phyloP scores from a whole-genome alignment of 352 stramenopile genomes.

The Globisporangium cederbergense region DNA sequence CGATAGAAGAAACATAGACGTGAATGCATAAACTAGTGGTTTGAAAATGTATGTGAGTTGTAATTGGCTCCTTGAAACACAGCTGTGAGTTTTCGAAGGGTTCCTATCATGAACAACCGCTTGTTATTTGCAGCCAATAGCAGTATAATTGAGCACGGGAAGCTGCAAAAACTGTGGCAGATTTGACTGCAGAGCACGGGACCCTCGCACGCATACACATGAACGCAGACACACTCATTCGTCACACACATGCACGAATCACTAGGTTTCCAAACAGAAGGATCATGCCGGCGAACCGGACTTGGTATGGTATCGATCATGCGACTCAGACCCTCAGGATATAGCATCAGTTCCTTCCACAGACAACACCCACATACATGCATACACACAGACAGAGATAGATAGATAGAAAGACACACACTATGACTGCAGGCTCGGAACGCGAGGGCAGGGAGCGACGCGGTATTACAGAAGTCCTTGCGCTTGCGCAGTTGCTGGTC shows the following conservation, averaged over 20 bases:
- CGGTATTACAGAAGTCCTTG: neutral
- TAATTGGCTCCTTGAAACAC: slow-evolving; percentile 87
- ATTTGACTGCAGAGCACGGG: slow-evolving; percentile 66
- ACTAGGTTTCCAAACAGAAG: slow-evolving; percentile 27
- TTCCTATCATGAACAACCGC: slow-evolving; percentile 90
- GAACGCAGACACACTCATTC: neutral
- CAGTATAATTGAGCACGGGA: slow-evolving; percentile 74
- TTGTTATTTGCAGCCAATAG: slow-evolving; percentile 85
- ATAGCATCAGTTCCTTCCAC: slow-evolving; percentile 68
- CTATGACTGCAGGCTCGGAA: neutral
- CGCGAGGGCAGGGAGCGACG: no score
- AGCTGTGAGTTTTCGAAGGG: slow-evolving; percentile 64
- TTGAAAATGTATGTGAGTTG: slow-evolving; percentile 54
- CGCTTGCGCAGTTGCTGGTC: neutral
- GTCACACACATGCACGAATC: neutral
- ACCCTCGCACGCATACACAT: neutral
- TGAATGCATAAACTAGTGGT: neutral
- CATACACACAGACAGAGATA: neutral
- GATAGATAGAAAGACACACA: neutral
- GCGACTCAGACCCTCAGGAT: slow-evolving; percentile 84
- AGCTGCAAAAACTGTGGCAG: slow-evolving; percentile 82
- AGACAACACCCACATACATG: slow-evolving; percentile 1
- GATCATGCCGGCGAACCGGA: slow-evolving; percentile 85
- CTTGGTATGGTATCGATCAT: slow-evolving; percentile 81
- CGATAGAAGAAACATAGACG: neutral